Evolutionary conservation across 1,284 basidiomycete genomes (phyloP), one percentile per base, ranked within the genome.

Genomic region (Melampsora larici-populina): DNA sequence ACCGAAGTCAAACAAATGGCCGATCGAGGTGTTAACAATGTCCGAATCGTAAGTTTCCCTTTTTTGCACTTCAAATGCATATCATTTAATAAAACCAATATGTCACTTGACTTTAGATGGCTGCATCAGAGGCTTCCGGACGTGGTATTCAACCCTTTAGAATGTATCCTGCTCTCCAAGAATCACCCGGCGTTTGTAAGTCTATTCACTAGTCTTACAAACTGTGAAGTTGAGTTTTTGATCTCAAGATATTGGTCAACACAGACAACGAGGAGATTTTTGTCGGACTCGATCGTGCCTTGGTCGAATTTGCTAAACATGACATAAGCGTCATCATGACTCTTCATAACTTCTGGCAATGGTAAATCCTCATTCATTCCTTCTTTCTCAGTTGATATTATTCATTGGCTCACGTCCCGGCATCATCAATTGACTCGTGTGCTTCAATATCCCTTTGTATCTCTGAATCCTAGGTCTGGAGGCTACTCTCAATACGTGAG

Each of bases 251-350:
- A 58, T 67, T 40, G n/a, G 71, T 80, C 2, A 78, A 75, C 0
- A 26, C 68, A 71, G 78, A 78, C 55, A 79, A 81, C 60, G 80
- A 81, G 58, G 69, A 74, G 36, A 79, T 81, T 60, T 79, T 81
- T 46, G 66, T 79, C 18, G 80, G 80, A 0, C 68, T 81, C 40
- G 81, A 81, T 64, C 62, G 80, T 33, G 79, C 79, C 36, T 46
- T 81, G 40, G 79, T 78, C 18, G 81, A 81, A 55, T 80, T 80
- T 69, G 55, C 70, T 0, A 79, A 79, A 70, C 65, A 81, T 24
- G 79, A 79, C n/a, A 81, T 81, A 65, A 70, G 80, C 18, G 79
- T 80, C 7, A 78, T 80, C 29, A 79, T 81, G 80, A 80, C 80
- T 70, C 69, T 81, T 31, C 63, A 78, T 65, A 65, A 80, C 68